Conservation (phyloP, 345 rosid species). For the Microthlaspi erraticum region DNA sequence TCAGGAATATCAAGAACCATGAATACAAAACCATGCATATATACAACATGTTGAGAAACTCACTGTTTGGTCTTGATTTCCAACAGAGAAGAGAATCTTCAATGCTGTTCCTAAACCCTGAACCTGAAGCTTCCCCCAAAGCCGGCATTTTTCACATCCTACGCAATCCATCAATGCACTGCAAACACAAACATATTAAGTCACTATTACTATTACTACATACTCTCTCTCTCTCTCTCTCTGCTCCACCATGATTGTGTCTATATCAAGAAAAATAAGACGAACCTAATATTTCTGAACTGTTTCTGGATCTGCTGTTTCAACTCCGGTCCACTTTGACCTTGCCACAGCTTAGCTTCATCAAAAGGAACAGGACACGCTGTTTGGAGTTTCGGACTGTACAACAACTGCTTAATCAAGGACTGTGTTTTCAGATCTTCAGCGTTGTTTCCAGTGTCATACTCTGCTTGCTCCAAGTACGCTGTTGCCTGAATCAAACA, state of each 20-base stretch:
- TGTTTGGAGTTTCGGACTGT: conserved; percentile 77
- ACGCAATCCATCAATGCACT: conserved; percentile 97
- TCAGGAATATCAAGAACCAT: not conserved
- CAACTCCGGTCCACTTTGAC: conserved; percentile 89
- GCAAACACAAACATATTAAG: conserved; percentile 45
- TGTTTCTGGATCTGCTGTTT: conserved; percentile 83
- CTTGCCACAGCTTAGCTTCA: conserved; percentile 98
- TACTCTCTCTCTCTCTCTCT: conserved; percentile 4
- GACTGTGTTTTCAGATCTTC: conserved; percentile 91
- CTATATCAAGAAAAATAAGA: not conserved
- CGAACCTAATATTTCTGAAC: conserved; percentile 88
- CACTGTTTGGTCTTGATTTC: conserved; percentile 66
- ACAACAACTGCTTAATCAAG: conserved; percentile 75
- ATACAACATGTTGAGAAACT: conserved; percentile 43
- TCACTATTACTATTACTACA: conserved; percentile 17
- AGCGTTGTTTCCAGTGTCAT: conserved; percentile 77
- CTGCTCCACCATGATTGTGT: not conserved
- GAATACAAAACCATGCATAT: not conserved
- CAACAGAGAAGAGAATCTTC: conserved; percentile 86
- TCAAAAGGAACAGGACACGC: conserved; percentile 98
- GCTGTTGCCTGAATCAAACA: conserved; percentile 65
- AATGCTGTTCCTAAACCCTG: conserved; percentile 94
- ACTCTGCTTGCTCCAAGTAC: conserved; percentile 95
- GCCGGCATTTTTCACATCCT: conserved; percentile 96
- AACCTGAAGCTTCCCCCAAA: conserved; percentile 99